Base-by-base conservation (phyloP, 2,329 filamentous ascomycete genomes). In the Colletotrichum sansevieriae region DNA sequence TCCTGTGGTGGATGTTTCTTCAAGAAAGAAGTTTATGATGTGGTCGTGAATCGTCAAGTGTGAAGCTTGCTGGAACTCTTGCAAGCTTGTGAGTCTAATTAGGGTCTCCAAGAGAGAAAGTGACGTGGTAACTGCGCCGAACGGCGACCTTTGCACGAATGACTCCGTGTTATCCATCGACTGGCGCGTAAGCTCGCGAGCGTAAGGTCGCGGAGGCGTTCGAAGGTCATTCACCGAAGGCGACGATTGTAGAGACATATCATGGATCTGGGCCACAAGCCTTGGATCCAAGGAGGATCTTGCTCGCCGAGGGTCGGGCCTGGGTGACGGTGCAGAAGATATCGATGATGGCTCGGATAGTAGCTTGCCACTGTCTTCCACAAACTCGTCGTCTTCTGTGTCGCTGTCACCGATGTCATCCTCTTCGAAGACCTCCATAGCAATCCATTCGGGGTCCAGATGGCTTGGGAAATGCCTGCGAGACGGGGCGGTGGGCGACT, bases 11-110 rank as follows among this genome's bases (percentile, higher is more conserved):
- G 86, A 88, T 2, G 84, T 84, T 65, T 88, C 85, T 68, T 88
- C 86, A 15, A 98, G 84, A 81, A 97, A 98, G 81, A 97, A 97
- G 60, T 91, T 94, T 46, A 97, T 84, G 2, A 97, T 88, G 74
- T 97, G 93, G 76, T 98, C 95, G 1, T 92, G 92, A 70, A 97
- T 96, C 7, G 93, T 88, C n/a, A 97, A 86, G 74, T 97, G 94
- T 0, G 93, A 94, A 46, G 89, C 87, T 83, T 98, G 95, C 76
- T 97, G 92, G 78, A 96, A 97, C 81, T 97, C 94, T 76, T 97
- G 95, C 13, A 97, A 87, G 22, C 94, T 93, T 4, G 92, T 91
- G 54, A 98, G 86, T 47, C 95, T 93, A 54, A 97, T 88, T 37
- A 97, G 84, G 84, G 95, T 96, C 78, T 98, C 95, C 62, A 98